phyloP scores from a whole-genome alignment of 2,329 filamentous ascomycete genomes.

The Aphanocladium album region DNA sequence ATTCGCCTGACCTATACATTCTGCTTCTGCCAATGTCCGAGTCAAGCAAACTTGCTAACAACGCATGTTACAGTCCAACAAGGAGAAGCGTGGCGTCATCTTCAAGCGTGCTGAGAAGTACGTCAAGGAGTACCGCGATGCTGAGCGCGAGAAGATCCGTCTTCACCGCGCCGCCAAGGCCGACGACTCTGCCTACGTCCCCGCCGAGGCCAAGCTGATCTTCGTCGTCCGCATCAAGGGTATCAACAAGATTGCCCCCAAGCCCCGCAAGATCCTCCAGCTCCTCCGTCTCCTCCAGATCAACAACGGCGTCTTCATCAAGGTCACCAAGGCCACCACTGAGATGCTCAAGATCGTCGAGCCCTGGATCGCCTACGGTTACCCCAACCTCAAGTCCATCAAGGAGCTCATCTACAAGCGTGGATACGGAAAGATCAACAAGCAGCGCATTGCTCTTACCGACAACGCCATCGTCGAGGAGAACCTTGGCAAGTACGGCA shows the following conservation, averaged over 20 bases:
- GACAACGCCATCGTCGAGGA: conserved; percentile 98
- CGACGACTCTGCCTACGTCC: conserved; percentile 89
- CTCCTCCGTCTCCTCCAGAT: conserved; percentile 99
- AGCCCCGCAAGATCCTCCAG: conserved; percentile 99
- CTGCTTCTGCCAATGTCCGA: conserved; percentile 1
- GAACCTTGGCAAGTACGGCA: conserved; percentile 94
- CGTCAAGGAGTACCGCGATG: conserved; percentile 98
- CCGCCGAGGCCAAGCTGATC: conserved; percentile 91
- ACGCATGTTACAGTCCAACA: conserved; percentile 67
- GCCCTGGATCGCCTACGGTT: conserved; percentile 98
- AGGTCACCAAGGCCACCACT: conserved; percentile 92
- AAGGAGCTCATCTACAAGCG: conserved; percentile 99
- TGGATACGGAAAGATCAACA: conserved; percentile 97
- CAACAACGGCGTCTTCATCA: conserved; percentile 99
- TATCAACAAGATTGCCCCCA: conserved; percentile 99
- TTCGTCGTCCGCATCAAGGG: conserved; percentile 99
- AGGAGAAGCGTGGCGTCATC: conserved; percentile 97
- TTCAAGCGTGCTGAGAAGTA: conserved; percentile 99
- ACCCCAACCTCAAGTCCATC: conserved; percentile 98
- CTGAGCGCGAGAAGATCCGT: conserved; percentile 97
- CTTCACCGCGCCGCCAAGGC: conserved; percentile 84
- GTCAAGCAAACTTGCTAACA: conserved; percentile 30
- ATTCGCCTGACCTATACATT: conserved; percentile 26
- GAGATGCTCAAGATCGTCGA: conserved; percentile 99
- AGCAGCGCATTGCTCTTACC: conserved; percentile 93